Percentiles rank a stretch among this genome's conserved stretches.
These are phyloP conservation scores for Cladophialophora carrionii DNA, from an alignment of 2,329 filamentous ascomycete genomes.

Conservation along the genomic window DNA sequence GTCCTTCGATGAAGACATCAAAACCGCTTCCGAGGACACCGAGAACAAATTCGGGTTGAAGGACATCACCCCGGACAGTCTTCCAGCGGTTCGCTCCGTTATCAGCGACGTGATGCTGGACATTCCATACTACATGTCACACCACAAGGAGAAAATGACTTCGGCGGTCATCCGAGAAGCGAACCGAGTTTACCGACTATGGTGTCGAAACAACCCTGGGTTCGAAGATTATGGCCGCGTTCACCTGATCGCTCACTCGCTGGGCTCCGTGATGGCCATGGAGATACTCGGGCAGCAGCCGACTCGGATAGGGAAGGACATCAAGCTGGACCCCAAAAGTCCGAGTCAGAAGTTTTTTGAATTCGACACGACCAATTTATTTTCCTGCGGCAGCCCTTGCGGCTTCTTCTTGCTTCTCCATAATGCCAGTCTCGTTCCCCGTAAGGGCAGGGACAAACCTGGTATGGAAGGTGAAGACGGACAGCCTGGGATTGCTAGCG, in stretches of 20 bases:
- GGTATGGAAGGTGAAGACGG: slow-evolving; percentile 68
- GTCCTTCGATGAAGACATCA: slow-evolving; percentile 76
- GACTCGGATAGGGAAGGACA: slow-evolving; percentile 62
- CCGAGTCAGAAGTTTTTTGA: slow-evolving; percentile 69
- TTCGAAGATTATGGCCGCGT: slow-evolving; percentile 81
- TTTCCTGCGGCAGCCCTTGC: slow-evolving; percentile 85
- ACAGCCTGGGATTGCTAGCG: slow-evolving; percentile 69
- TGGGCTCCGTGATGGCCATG: slow-evolving; percentile 91
- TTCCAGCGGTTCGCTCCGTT: slow-evolving; percentile 88
- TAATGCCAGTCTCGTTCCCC: slow-evolving; percentile 68
- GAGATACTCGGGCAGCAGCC: slow-evolving; percentile 91
- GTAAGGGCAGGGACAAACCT: slow-evolving; percentile 74
- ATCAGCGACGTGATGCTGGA: slow-evolving; percentile 99
- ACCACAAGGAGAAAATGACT: slow-evolving; percentile 95
- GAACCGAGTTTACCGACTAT: slow-evolving; percentile 91
- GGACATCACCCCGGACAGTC: slow-evolving; percentile 88
- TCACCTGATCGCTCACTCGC: slow-evolving; percentile 88
- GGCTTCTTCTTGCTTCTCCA: slow-evolving; percentile 93
- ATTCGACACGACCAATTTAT: slow-evolving; percentile 88
- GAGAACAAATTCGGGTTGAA: slow-evolving; percentile 70
- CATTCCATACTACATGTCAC: slow-evolving; percentile 95
- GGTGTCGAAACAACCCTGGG: slow-evolving; percentile 90
- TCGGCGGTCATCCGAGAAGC: slow-evolving; percentile 84
- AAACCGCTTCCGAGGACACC: slow-evolving; percentile 56
- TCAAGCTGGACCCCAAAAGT: slow-evolving; percentile 45